A percentile compares a stretch with the other conserved stretches of the same genome.
phyloP scores from a whole-genome alignment of 176 grass and related monocot genomes.

The Carex pumila region DNA sequence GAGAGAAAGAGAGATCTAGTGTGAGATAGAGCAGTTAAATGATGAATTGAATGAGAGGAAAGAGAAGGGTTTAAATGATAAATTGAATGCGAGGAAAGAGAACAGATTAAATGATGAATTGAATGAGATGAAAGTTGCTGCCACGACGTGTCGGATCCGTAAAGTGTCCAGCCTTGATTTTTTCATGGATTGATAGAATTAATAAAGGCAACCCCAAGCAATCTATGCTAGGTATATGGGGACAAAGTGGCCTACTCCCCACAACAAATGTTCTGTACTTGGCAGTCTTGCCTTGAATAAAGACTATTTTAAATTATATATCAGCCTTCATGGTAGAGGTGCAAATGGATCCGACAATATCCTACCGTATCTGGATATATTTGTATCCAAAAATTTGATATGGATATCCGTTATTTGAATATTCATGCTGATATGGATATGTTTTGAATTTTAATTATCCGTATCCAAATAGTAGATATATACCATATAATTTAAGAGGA shows the following conservation, averaged over 20 bases:
- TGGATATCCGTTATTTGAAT: too few relatives aligned
- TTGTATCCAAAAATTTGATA: too few relatives aligned
- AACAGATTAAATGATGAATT: not conserved
- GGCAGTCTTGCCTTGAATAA: not conserved
- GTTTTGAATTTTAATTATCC: too few relatives aligned
- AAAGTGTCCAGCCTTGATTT: not conserved
- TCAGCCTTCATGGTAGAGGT: too few relatives aligned
- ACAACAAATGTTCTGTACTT: conserved; percentile 11
- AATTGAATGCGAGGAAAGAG: not conserved
- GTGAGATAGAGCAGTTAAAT: not conserved
- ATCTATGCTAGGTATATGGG: conserved; percentile 1
- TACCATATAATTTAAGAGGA: too few relatives aligned
- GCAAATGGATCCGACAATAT: too few relatives aligned
- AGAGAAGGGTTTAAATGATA: not conserved
- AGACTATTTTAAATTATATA: not conserved
- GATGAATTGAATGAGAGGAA: not conserved
- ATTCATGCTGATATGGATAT: too few relatives aligned
- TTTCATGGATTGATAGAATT: not conserved
- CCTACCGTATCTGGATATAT: too few relatives aligned
- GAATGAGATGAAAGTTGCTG: not conserved
- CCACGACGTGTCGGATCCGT: not conserved
- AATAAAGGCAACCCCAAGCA: not conserved
- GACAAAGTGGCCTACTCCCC: not conserved
- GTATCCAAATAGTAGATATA: too few relatives aligned
- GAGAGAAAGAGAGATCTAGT: not conserved